Evolutionary conservation across 495 filamentous ascomycete genomes (phyloP), one percentile per base, ranked within the genome.

Genomic region (Amniculicola lignicola): DNA sequence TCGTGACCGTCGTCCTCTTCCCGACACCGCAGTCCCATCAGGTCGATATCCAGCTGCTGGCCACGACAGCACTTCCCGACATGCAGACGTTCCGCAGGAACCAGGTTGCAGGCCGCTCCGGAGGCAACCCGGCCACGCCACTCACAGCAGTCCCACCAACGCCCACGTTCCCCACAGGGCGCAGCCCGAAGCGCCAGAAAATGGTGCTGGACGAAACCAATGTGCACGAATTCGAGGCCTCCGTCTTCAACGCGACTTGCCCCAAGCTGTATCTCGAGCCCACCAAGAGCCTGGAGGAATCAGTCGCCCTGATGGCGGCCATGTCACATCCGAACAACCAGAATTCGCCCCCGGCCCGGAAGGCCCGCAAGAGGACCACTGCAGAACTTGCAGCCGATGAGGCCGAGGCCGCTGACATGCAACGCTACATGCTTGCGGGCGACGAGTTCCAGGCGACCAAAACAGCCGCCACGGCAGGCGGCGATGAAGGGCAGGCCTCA

Each of bases 351-450:
- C 92, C 94, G 1, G 77, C 85, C 45, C 90, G 89, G 14, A 96
- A 95, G 75, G 81, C 82, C 21, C 79, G 94, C 52, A 97, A 99
- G 77, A 81, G 92, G 52, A 99, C 93, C 0, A 84, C 90, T 10
- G 93, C 94, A 4, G 91, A 99, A 63, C 78, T 96, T 69, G 92
- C 87, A 25, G 91, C 90, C 2, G 93, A 97, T 66, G 90, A 97
- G 67, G 91, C 93, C 0, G 74, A 88, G 53, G 89, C 89, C 4
- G 90, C 89, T 10, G 85, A 93, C 39, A 84, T 89, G 66, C 89
- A 96, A 67, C 77, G 88, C 23, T 91, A 90, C 60, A 90, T 97
- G 86, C 88, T 97, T 29, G 85, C 88, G 41, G 84, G 92, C 75
- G 93, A 99, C 51, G 94, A 97, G 62, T 80, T 89, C 12, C 76